Evolutionary conservation across 371 early-diverging fungal species (phyloP).

Genomic region (Rhizopus arrhizus): DNA sequence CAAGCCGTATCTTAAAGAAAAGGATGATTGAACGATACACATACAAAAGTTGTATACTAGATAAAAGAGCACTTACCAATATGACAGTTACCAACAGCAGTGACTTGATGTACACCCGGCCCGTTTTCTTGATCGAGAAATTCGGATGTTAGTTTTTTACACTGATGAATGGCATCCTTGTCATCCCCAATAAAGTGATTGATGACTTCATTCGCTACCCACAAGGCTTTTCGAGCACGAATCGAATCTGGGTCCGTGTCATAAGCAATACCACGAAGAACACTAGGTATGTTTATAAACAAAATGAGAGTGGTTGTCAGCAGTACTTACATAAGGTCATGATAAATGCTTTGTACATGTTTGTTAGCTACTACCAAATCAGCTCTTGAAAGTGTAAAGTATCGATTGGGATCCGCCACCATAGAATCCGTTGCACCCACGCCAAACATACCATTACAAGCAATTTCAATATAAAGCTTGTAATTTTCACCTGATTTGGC

Average conservation of each 20-base stretch:
- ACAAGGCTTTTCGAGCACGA: conserved; percentile 70
- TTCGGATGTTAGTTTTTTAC: conserved; percentile 56
- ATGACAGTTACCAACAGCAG: conserved; percentile 87
- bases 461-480: conserved; percentile 85
- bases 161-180: conserved; percentile 55
- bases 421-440: conserved; percentile 64
- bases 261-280: conserved; percentile 77
- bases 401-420: conserved; percentile 72
- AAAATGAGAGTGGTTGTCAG: neutral
- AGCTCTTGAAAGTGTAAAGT: conserved; percentile 53
- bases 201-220: conserved; percentile 77
- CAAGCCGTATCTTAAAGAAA: conserved; percentile 66
- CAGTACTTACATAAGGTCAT: conserved; percentile 59
- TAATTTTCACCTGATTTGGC: conserved; percentile 66
- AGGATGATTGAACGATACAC: neutral
- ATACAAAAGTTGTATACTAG: conserved; percentile 14
- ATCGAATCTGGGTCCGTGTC: conserved; percentile 71
- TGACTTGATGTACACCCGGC: conserved; percentile 62
- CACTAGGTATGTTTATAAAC: conserved; percentile 40
- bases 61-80: conserved; percentile 60
- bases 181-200: conserved; percentile 69
- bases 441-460: conserved; percentile 95
- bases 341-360: conserved; percentile 66
- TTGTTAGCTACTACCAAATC: conserved; percentile 75
- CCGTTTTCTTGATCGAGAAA: conserved; percentile 72